Percentiles rank a stretch among this genome's conserved stretches.
phyloP scores from a whole-genome alignment of 306 rosid species.

The Dalbergia oliveri region DNA sequence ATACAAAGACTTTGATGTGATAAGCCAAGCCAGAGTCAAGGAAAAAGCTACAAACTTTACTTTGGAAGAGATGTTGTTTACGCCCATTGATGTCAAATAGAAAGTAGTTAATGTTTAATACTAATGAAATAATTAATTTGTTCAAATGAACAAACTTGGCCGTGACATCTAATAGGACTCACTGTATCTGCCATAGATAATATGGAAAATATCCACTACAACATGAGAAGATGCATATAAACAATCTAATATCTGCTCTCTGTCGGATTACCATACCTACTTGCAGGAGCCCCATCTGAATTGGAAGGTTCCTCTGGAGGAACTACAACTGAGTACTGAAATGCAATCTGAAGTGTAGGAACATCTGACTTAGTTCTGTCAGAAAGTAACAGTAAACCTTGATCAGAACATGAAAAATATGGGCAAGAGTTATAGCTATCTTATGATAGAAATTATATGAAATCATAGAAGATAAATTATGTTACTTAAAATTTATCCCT shows the following conservation, averaged over 20 bases:
- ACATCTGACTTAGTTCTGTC: constrained; percentile 75
- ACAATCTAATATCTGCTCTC: constrained; percentile 19
- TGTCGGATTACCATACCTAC: constrained; percentile 65
- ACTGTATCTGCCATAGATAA: constrained; percentile 32
- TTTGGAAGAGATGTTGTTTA: constrained; percentile 25
- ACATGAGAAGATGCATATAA: constrained; percentile 27
- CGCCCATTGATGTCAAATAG: constrained; percentile 36
- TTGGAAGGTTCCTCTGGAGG: constrained; percentile 79
- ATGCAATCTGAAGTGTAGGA: constrained; percentile 90
- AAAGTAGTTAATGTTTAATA: constrained; percentile 2
- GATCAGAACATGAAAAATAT: constrained; percentile 42
- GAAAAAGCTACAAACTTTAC: constrained; percentile 34
- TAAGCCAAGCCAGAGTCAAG: constrained; percentile 19
- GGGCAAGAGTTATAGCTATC: constrained; percentile 23
- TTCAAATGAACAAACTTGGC: constrained; percentile 36
- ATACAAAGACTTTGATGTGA: constrained; percentile 3
- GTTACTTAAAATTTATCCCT: constrained; percentile 16
- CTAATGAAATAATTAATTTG: background rate
- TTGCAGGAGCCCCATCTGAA: constrained; percentile 60
- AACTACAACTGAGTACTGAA: constrained; percentile 90
- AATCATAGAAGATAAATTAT: constrained; percentile 9
- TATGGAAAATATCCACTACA: constrained; percentile 35
- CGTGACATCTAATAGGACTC: constrained; percentile 24
- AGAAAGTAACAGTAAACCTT: constrained; percentile 29
- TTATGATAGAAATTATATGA: constrained; percentile 28